These are phyloP conservation scores for Lipomyces sp. DNA, from an alignment of 805 yeast species.

Conservation along the genomic window DNA sequence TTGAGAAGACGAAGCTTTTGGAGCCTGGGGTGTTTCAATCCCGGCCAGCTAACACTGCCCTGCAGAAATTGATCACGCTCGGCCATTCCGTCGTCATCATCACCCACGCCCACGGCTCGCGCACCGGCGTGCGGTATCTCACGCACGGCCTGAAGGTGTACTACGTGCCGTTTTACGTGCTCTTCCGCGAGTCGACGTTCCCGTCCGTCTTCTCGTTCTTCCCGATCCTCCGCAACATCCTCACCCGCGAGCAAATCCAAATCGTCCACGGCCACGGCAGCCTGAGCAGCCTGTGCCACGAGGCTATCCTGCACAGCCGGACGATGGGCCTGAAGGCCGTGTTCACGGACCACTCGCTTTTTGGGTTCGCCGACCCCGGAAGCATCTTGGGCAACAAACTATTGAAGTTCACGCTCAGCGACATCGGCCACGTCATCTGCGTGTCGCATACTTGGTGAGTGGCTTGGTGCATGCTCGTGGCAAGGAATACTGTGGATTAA, in stretches of 20 bases:
- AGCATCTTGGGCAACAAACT: conserved; percentile 83
- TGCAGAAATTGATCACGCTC: conserved; percentile 30
- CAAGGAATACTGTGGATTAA: background rate
- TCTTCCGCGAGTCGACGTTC: conserved; percentile 79
- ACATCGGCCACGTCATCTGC: conserved; percentile 90
- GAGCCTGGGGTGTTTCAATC: too few species aligned
- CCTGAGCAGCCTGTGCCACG: conserved; percentile 80
- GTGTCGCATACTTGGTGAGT: conserved; percentile 74
- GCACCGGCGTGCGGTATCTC: conserved; percentile 77
- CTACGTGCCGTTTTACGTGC: conserved; percentile 75
- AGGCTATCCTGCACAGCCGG: conserved; percentile 84
- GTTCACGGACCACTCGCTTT: conserved; percentile 92
- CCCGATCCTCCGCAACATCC: conserved; percentile 79
- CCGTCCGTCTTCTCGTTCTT: conserved; percentile 89
- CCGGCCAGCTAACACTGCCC: background rate
- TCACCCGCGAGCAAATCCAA: conserved; percentile 79
- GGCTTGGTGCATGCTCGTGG: background rate
- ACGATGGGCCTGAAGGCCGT: conserved; percentile 91
- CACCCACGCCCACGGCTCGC: conserved; percentile 81
- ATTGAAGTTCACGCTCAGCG: conserved; percentile 75
- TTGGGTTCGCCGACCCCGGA: conserved; percentile 86
- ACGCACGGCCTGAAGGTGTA: conserved; percentile 92
- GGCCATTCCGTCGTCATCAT: conserved; percentile 50
- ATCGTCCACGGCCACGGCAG: conserved; percentile 96
- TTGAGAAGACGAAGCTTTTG: background rate